phyloP scores from a whole-genome alignment of 345 rosid genomes.

The Lumnitzera racemosa region DNA sequence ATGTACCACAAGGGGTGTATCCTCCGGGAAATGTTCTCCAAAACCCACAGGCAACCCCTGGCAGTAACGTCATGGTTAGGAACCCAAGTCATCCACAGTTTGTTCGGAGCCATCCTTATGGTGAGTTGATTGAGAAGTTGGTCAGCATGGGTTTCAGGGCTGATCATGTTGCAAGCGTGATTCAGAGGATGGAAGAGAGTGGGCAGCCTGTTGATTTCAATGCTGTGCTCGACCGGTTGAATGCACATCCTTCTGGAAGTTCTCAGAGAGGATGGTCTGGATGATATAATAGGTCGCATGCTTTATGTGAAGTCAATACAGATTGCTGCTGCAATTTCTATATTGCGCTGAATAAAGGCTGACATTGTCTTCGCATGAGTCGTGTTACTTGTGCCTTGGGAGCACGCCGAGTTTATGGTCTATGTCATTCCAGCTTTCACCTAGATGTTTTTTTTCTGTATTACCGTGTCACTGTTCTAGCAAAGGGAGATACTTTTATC shows the following conservation, averaged over 20 bases:
- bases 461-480: not conserved
- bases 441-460: not conserved
- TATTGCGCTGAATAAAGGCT: conserved; percentile 15
- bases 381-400: no score
- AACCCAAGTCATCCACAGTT: conserved; percentile 43
- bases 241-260: conserved; percentile 49
- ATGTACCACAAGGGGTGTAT: conserved; percentile 67
- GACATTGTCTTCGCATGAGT: not conserved
- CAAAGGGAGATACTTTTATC: no score
- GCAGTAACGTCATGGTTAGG: conserved; percentile 32
- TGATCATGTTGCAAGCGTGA: conserved; percentile 62
- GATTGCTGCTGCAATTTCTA: not conserved
- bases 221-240: conserved; percentile 76
- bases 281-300: not conserved
- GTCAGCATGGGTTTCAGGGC: conserved; percentile 90
- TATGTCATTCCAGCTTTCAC: no score
- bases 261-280: conserved; percentile 78
- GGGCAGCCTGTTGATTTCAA: conserved; percentile 89
- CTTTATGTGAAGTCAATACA: no score
- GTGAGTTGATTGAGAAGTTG: conserved; percentile 78
- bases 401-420: no score
- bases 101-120: conserved; percentile 53
- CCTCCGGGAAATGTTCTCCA: conserved; percentile 35
- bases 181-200: conserved; percentile 90
- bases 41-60: conserved; percentile 37